Conservation (phyloP, 2,329 filamentous ascomycete species). For the Elsinoe batatas region DNA sequence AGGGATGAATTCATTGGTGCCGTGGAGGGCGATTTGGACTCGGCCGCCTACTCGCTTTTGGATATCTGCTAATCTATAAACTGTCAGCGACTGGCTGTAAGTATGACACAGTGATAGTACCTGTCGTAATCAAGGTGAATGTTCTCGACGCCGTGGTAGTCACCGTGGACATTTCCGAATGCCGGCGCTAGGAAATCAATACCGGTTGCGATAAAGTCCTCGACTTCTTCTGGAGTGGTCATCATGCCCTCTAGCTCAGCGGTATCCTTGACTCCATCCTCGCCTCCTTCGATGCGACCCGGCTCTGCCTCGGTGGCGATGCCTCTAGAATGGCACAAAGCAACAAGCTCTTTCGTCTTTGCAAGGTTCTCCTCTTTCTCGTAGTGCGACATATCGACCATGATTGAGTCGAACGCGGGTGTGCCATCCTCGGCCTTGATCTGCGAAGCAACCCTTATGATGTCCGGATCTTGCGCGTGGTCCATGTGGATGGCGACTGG, state of each 20-base stretch:
- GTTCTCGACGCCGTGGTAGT: slow-evolving; percentile 60
- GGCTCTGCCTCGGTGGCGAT: slow-evolving; percentile 64
- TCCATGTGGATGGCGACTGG: slow-evolving; percentile 40
- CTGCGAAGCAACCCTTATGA: slow-evolving; percentile 32
- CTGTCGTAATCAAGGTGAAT: slow-evolving; percentile 50
- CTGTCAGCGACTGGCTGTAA: neutral
- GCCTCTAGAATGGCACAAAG: slow-evolving; percentile 53
- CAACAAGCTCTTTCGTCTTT: slow-evolving; percentile 52
- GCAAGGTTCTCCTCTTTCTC: slow-evolving; percentile 60
- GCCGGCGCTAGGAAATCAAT: slow-evolving; percentile 67
- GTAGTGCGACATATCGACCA: slow-evolving; percentile 69
- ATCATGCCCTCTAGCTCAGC: slow-evolving; percentile 52
- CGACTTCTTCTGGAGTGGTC: slow-evolving; percentile 59
- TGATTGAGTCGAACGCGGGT: slow-evolving; percentile 57
- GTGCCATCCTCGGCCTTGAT: slow-evolving; percentile 22
- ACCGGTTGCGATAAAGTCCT: slow-evolving; percentile 60
- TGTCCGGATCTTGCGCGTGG: slow-evolving; percentile 36
- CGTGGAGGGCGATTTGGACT: slow-evolving; percentile 48
- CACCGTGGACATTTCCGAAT: slow-evolving; percentile 68
- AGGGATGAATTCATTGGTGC: slow-evolving; percentile 47
- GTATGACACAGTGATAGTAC: slow-evolving; percentile 15
- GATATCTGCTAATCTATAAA: slow-evolving; percentile 34
- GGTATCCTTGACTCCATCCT: slow-evolving; percentile 64
- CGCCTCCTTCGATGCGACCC: slow-evolving; percentile 60
- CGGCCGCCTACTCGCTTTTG: slow-evolving; percentile 39